Evolutionary conservation across 2,329 filamentous ascomycete genomes (phyloP), one percentile per base, ranked within the genome.

Genomic region (Ophiostoma piceae): DNA sequence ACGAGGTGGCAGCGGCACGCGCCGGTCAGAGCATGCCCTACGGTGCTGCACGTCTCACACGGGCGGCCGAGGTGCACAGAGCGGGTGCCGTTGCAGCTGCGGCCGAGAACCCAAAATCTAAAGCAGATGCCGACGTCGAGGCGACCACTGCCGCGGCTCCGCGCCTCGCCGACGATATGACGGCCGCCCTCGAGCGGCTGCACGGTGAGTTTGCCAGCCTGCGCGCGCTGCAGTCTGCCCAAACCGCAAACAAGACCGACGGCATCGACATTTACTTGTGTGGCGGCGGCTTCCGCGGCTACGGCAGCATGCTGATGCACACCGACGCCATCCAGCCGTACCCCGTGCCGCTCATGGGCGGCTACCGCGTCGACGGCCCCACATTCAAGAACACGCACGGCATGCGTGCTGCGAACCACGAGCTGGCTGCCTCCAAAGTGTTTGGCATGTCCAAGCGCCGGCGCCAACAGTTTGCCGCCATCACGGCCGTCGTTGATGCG

Each of bases 301-400:
- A 96, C 83, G 94, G 93, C 7, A 96, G 92, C 78, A 88, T 96
- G 76, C 83, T 97, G 68, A 94, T 96, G 90, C 88, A 90, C 76
- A 85, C 87, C 74, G 91, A 94, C 75, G 79, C 82, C 6, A 85
- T 92, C 62, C 82, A 85, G 69, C 92, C 92, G 0, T 97, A 96
- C 77, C 94, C 94, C 0, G 90, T 97, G 35, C 87, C 92, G 0
- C 88, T 90, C 26, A 90, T 95, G 77, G 94, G 93, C 72, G 89
- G 91, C 1, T 97, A 95, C 78, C 86, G 83, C 9, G 91, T 89
- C 0, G 78, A 83, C 0, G 85, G 86, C 12, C 76, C 81, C 2
- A 81, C 85, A 2, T 96, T 96, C 75, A 80, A 79, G 64, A 77
- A 84, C 73, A 84, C 83, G 32, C 77, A 79, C 37, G 76, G 80